These are phyloP conservation scores for Pythium oligandrum DNA, from an alignment of 352 stramenopile genomes.

Conservation along the genomic window DNA sequence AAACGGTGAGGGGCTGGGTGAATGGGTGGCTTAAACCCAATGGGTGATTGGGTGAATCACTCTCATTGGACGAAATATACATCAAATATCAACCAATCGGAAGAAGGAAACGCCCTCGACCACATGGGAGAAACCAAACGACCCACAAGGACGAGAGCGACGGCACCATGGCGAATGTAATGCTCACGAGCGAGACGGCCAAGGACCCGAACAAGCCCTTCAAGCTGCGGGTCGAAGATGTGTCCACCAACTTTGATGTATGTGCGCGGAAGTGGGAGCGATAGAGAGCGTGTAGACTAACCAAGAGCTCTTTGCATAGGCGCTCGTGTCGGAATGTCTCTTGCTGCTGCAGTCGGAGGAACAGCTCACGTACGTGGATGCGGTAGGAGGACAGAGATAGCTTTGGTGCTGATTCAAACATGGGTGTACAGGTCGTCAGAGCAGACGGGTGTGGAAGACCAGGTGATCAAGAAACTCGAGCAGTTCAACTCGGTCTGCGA, in stretches of 20 bases:
- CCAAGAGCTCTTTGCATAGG: slow-evolving; percentile 18
- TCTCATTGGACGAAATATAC: slow-evolving; percentile 7
- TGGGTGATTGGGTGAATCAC: not conserved
- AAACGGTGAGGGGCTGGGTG: slow-evolving; percentile 14
- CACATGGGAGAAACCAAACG: not conserved
- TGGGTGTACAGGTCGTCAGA: slow-evolving; percentile 25
- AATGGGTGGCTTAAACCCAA: not conserved
- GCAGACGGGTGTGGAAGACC: slow-evolving; percentile 46
- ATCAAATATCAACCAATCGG: not conserved
- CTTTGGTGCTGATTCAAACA: not conserved
- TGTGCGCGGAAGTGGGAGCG: slow-evolving; percentile 4
- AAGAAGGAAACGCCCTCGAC: not conserved
- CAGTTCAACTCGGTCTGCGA: slow-evolving; percentile 87
- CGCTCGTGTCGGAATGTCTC: slow-evolving; percentile 71
- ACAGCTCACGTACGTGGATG: slow-evolving; percentile 44
- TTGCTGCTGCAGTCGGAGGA: slow-evolving; percentile 75
- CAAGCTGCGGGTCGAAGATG: slow-evolving; percentile 77
- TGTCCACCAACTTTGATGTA: slow-evolving; percentile 82
- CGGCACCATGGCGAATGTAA: slow-evolving; percentile 74
- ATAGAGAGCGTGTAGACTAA: too few relatives aligned
- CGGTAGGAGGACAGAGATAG: not conserved
- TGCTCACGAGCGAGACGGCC: slow-evolving; percentile 83
- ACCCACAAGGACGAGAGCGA: not conserved
- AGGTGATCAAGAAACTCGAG: slow-evolving; percentile 84
- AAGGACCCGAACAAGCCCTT: slow-evolving; percentile 89